Evolutionary conservation across 768 basidiomycete genomes (phyloP).

Genomic region (Tephrocybe sp.): DNA sequence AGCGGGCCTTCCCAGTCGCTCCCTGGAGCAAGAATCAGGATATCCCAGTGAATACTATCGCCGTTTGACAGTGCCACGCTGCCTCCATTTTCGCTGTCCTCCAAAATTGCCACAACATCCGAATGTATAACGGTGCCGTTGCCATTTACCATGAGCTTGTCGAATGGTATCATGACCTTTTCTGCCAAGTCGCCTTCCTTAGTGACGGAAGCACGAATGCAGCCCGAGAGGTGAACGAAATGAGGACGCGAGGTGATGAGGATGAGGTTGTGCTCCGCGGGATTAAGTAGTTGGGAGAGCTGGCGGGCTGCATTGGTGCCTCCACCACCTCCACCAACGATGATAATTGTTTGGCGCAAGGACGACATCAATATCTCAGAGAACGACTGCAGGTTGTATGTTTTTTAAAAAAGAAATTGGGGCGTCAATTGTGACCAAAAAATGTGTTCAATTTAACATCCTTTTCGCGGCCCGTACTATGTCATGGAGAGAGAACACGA

Average conservation of each 20-base stretch:
- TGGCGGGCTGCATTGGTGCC: constrained; percentile 43
- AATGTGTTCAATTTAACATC: too few relatives aligned
- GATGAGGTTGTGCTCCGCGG: constrained; percentile 46
- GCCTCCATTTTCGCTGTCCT: constrained; percentile 36
- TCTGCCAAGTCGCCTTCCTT: constrained; percentile 42
- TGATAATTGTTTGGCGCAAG: constrained; percentile 21
- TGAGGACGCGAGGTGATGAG: constrained; percentile 55
- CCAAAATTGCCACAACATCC: constrained; percentile 30
- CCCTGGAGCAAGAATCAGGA: constrained; percentile 62
- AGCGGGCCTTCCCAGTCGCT: constrained; percentile 51
- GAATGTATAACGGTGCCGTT: constrained; percentile 48
- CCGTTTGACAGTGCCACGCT: constrained; percentile 51
- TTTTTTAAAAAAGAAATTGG: too few relatives aligned
- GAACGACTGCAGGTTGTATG: too few relatives aligned
- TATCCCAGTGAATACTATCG: constrained; percentile 47
- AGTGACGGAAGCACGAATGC: constrained; percentile 53
- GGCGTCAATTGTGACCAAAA: too few relatives aligned
- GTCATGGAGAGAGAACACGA: too few relatives aligned
- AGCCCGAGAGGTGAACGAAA: constrained; percentile 45
- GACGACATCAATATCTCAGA: constrained; percentile 8
- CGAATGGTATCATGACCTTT: constrained; percentile 47
- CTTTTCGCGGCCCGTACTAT: too few relatives aligned
- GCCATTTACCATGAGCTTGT: constrained; percentile 44
- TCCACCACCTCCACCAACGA: constrained; percentile 59
- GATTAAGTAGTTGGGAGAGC: constrained; percentile 51